Base-by-base conservation (phyloP, 306 rosid genomes). In the Styphnolobium japonicum region DNA sequence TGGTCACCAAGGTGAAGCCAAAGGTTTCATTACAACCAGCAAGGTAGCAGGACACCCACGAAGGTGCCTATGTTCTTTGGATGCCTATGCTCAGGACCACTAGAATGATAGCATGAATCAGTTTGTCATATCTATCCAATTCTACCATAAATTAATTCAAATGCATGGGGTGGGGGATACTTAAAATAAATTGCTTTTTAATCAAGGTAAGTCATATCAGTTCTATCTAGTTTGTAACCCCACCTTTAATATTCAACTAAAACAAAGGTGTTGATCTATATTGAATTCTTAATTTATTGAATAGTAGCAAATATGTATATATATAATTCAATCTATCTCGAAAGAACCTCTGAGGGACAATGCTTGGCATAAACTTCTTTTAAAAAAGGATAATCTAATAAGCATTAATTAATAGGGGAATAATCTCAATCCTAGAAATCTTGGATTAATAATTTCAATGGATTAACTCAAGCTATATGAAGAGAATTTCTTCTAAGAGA, bases 11-110 rank as follows among this genome's bases (percentile, higher is more conserved):
- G 78, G 15, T 37, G 45, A 66, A 71, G 65, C 64, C 31, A 71
- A 45, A 61, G 62, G 81, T 74, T 75, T 79, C 84, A 61, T 51
- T 84, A 75, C 81, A 60, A 84, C 87, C 87, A 40, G 79, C 84
- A 68, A 22, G 84, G 81, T 74, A 68, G 57, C 84, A 79, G 5
- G 72, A 64, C 71, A 33, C 71, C 82, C 33, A 45, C 21, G 42
- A 65, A 71, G 76, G 65, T 58, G 42, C 36, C 75, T 40, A 62
- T 15, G 69, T 10, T 52, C 75, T 77, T 78, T 46, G 76, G 33
- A 22, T 51, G 58, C 51, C 21, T 46, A 43, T 67, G 73, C 39
- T 79, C 25, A 74, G 87, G 87, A 84, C 84, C 84, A 75, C 82
- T 33, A 11, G 23, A 67, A 60, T 36, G 6, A 18, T 37, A 36